Evolutionary conservation across 441 rosid species (phyloP).

Genomic region (Pelargonium cotyledonis): DNA sequence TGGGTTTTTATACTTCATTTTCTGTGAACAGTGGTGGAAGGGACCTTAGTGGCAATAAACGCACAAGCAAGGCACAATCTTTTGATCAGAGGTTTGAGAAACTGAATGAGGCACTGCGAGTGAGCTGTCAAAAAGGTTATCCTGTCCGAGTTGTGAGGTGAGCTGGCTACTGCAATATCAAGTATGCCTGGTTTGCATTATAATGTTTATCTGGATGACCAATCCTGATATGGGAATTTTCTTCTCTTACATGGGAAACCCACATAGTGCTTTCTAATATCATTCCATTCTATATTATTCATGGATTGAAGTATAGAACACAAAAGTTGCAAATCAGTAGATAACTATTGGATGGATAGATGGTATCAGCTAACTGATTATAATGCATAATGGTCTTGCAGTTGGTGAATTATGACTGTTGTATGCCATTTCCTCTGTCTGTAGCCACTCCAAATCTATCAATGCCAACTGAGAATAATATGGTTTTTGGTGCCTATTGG

Average conservation of each 20-base stretch:
- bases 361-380: too few relatives aligned
- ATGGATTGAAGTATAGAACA: background rate
- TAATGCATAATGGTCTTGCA: background rate
- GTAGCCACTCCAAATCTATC: background rate
- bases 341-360: background rate
- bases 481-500: background rate
- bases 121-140: slow-evolving; percentile 70
- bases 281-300: background rate
- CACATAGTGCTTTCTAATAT: background rate
- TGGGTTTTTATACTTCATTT: too few relatives aligned
- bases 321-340: background rate
- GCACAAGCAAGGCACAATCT: slow-evolving; percentile 67
- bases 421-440: background rate
- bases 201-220: background rate
- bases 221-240: background rate
- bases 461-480: background rate
- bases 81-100: slow-evolving; percentile 63
- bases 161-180: slow-evolving; percentile 10
- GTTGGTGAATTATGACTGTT: background rate
- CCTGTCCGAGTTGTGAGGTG: slow-evolving; percentile 87
- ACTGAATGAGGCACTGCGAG: slow-evolving; percentile 54
- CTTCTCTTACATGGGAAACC: background rate
- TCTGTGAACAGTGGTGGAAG: slow-evolving; percentile 58
- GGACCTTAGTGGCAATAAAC: slow-evolving; percentile 52
- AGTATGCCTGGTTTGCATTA: background rate